Conservation (phyloP, 2,329 filamentous ascomycete genomes). For the Thelonectria rubi region DNA sequence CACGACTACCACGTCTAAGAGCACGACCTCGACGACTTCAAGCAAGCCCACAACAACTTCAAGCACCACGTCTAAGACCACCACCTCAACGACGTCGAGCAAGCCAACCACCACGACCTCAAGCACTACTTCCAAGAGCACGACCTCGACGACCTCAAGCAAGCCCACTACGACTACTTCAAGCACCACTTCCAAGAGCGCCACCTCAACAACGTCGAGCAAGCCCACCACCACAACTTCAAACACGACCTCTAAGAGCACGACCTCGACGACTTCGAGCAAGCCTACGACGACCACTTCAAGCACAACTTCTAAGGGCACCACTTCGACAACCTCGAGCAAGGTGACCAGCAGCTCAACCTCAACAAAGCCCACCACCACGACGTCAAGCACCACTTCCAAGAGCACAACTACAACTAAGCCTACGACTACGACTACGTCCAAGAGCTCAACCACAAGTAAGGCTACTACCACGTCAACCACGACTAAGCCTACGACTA, state of each 20-base stretch:
- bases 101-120: neutral
- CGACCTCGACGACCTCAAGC: neutral
- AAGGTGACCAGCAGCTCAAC: too few species aligned
- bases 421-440: neutral
- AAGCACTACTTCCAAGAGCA: neutral
- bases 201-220: neutral
- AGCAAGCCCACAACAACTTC: neutral
- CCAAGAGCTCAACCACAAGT: too few species aligned
- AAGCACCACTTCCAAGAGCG: neutral
- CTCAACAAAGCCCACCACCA: too few species aligned
- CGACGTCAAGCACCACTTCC: too few species aligned
- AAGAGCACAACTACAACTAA: too few species aligned
- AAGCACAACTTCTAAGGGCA: too few species aligned
- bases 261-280: neutral
- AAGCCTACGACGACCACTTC: neutral
- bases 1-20: neutral
- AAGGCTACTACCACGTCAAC: neutral
- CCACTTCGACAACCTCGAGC: neutral
- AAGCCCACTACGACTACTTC: neutral
- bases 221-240: neutral
- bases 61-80: neutral
- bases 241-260: neutral
- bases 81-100: neutral
- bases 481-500: neutral
- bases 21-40: neutral